phyloP scores from a whole-genome alignment of 768 basidiomycete genomes.

The Pleurotus cornucopiae region DNA sequence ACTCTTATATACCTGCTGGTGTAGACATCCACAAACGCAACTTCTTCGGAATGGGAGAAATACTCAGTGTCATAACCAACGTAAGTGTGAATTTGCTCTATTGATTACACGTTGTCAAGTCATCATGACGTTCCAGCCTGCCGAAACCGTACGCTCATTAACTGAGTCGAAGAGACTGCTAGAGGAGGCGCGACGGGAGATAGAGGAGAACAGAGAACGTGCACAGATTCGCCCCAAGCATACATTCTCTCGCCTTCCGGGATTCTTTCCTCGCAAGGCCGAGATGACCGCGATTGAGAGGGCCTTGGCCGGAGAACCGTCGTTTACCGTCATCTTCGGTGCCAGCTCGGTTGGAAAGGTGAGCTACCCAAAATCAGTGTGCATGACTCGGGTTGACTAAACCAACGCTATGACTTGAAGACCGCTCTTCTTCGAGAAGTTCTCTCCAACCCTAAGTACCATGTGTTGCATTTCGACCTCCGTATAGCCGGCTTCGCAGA shows the following conservation, averaged over 20 bases:
- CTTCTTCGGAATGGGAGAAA: slow-evolving; percentile 78
- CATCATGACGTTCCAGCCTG: slow-evolving; percentile 45
- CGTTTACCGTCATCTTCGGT: slow-evolving; percentile 78
- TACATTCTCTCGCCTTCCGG: slow-evolving; percentile 73
- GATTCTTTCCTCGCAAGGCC: slow-evolving; percentile 65
- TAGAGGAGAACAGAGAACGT: slow-evolving; percentile 63
- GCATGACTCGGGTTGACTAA: not conserved
- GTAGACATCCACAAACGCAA: slow-evolving; percentile 59
- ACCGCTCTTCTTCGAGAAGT: slow-evolving; percentile 79
- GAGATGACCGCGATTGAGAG: slow-evolving; percentile 67
- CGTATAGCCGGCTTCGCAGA: slow-evolving; percentile 84
- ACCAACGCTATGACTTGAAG: slow-evolving; percentile 25
- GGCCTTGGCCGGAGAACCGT: slow-evolving; percentile 63
- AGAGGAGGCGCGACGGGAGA: slow-evolving; percentile 75
- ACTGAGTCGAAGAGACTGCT: slow-evolving; percentile 73
- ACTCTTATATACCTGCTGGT: slow-evolving; percentile 47
- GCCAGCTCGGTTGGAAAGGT: slow-evolving; percentile 83
- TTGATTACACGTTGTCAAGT: not conserved
- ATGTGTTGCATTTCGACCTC: slow-evolving; percentile 81
- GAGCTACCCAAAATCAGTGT: slow-evolving; percentile 3
- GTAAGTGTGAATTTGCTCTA: slow-evolving; percentile 34
- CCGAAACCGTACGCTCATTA: slow-evolving; percentile 73
- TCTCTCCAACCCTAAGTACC: slow-evolving; percentile 61
- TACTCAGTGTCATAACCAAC: slow-evolving; percentile 70
- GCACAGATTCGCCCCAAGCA: slow-evolving; percentile 68